These are phyloP conservation scores for Puccinellia tenuiflora DNA, from an alignment of 176 grass and related monocot species.

Conservation along the genomic window DNA sequence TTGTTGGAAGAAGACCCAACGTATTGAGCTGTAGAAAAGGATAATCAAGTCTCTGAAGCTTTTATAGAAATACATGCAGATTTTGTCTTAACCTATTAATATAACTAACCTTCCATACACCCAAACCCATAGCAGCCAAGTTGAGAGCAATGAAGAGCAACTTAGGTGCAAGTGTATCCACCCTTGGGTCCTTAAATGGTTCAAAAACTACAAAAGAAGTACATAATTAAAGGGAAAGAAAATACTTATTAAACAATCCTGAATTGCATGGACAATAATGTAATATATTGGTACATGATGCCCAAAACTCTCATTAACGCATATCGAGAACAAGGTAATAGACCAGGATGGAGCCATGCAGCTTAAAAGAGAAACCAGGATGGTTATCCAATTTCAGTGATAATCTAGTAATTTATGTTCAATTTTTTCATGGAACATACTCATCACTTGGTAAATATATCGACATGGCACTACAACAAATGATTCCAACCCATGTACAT, in stretches of 20 bases:
- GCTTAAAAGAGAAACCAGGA: background rate
- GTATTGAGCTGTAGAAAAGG: slow-evolving; percentile 73
- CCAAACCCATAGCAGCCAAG: slow-evolving; percentile 75
- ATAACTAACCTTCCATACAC: slow-evolving; percentile 83
- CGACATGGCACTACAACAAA: background rate
- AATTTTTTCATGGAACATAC: background rate
- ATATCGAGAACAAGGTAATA: background rate
- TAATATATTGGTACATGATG: background rate
- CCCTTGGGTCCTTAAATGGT: slow-evolving; percentile 87
- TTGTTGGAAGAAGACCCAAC: slow-evolving; percentile 95
- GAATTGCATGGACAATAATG: background rate
- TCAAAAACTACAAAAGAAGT: slow-evolving; percentile 70
- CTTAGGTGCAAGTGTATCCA: slow-evolving; percentile 71
- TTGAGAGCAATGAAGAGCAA: slow-evolving; percentile 92
- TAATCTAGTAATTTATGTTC: background rate
- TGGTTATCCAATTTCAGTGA: background rate
- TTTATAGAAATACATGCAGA: background rate
- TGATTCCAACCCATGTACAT: background rate
- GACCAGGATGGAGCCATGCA: background rate
- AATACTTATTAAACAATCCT: background rate
- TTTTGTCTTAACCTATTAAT: background rate
- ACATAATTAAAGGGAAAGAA: background rate
- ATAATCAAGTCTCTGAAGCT: slow-evolving; percentile 2
- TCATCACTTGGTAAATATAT: background rate
- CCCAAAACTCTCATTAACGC: background rate